Percentiles rank a stretch among this genome's conserved stretches.
phyloP scores from a whole-genome alignment of 768 basidiomycete genomes.

The Butyriboletus loyo region DNA sequence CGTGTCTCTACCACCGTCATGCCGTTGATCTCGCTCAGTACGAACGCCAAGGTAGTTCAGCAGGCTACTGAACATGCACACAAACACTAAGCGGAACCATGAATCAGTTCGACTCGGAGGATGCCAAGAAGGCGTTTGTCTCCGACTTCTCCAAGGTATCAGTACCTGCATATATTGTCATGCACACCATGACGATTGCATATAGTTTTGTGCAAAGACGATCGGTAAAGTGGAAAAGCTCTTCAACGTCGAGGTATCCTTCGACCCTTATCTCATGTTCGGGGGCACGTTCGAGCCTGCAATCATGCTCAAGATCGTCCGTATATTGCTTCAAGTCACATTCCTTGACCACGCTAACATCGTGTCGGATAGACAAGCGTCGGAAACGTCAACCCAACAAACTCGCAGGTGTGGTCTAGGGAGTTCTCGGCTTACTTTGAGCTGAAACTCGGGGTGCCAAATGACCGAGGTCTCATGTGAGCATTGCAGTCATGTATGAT shows the following conservation, averaged over 20 bases:
- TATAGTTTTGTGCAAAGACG: conserved; percentile 50
- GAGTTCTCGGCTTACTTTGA: conserved; percentile 53
- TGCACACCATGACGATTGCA: neutral
- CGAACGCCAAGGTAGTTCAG: conserved; percentile 34
- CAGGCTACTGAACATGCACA: neutral
- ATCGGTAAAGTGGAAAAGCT: conserved; percentile 53
- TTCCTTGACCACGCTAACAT: neutral
- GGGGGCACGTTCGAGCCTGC: conserved; percentile 65
- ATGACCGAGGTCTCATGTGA: conserved; percentile 61
- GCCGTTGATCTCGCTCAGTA: conserved; percentile 39
- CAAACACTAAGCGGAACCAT: neutral
- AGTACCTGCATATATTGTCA: neutral
- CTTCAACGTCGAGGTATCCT: conserved; percentile 51
- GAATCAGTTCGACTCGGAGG: conserved; percentile 16
- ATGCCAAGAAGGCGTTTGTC: conserved; percentile 34
- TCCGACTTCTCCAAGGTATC: conserved; percentile 58
- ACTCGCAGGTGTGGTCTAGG: conserved; percentile 54
- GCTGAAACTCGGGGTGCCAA: conserved; percentile 47
- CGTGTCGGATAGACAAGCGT: conserved; percentile 48
- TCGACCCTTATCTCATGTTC: conserved; percentile 61
- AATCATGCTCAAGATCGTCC: conserved; percentile 54
- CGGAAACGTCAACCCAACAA: conserved; percentile 46
- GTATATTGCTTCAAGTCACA: conserved; percentile 20
- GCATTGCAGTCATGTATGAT: neutral
- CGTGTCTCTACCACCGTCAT: conserved; percentile 15